Evolutionary conservation across 2,329 filamentous ascomycete species (phyloP).

Genomic region (Mycosphaerella sp.): DNA sequence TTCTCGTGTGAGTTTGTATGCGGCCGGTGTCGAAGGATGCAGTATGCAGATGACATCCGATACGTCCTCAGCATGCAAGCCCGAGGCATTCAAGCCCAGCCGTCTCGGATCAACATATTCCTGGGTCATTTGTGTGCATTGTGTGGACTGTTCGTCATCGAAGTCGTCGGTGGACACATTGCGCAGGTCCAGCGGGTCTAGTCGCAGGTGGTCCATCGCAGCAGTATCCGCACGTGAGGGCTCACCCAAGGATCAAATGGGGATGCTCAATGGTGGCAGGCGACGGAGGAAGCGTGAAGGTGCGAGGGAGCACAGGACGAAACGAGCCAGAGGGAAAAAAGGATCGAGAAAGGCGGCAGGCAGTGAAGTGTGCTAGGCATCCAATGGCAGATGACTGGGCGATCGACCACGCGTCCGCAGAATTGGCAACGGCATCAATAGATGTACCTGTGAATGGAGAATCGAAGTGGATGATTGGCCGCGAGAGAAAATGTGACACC

Average conservation of each 20-base stretch:
- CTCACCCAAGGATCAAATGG: too few species aligned
- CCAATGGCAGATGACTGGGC: too few species aligned
- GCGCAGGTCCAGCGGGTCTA: background rate
- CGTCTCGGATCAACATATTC: constrained; percentile 71
- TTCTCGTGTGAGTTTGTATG: constrained; percentile 62
- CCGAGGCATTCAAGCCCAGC: constrained; percentile 72
- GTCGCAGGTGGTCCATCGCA: background rate
- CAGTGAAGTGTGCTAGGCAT: too few species aligned
- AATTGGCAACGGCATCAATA: too few species aligned
- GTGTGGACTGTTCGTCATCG: constrained; percentile 43
- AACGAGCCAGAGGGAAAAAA: background rate
- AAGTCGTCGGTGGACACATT: constrained; percentile 1
- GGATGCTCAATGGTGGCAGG: background rate
- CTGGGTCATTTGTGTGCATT: constrained; percentile 55
- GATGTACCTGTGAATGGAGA: too few species aligned
- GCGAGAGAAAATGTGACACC: too few species aligned
- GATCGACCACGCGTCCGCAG: too few species aligned
- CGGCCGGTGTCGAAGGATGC: constrained; percentile 67
- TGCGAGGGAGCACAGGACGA: background rate
- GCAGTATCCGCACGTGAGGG: background rate
- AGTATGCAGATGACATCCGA: constrained; percentile 86
- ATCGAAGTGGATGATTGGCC: too few species aligned
- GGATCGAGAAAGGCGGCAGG: background rate
- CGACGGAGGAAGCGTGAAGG: background rate
- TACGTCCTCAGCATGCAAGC: constrained; percentile 73